These are phyloP conservation scores for Phanerodontia chrysosporium DNA, from an alignment of 768 basidiomycete genomes.

Conservation along the genomic window DNA sequence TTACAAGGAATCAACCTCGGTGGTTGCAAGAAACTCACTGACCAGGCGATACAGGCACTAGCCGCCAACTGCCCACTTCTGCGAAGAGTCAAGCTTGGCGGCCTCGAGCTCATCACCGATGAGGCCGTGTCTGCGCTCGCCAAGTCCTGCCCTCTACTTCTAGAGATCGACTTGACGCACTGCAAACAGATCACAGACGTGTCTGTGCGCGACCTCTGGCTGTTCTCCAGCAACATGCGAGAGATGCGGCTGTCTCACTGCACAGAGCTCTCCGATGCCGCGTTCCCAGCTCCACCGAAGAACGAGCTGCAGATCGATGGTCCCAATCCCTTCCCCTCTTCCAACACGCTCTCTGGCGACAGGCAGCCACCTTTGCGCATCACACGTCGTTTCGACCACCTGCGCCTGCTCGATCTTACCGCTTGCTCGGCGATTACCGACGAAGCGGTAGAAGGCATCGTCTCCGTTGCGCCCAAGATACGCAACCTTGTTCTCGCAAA, in stretches of 20 bases:
- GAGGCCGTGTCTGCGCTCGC: conserved; percentile 71
- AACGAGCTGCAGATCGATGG: conserved; percentile 38
- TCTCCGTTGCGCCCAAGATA: conserved; percentile 43
- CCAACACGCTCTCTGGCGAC: conserved; percentile 27
- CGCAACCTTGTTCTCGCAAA: conserved; percentile 52
- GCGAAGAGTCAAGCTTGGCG: conserved; percentile 85
- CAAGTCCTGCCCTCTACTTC: conserved; percentile 73
- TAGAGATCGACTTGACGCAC: conserved; percentile 91
- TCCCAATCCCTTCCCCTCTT: conserved; percentile 31
- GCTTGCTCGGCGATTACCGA: conserved; percentile 77
- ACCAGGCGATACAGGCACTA: conserved; percentile 71
- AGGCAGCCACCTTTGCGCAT: conserved; percentile 66
- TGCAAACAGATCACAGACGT: conserved; percentile 76
- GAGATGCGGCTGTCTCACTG: conserved; percentile 88
- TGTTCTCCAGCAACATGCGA: conserved; percentile 74
- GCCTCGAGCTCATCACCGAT: conserved; percentile 74
- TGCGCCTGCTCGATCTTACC: conserved; percentile 92
- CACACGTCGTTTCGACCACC: conserved; percentile 66
- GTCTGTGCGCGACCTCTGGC: conserved; percentile 81
- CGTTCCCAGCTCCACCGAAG: conserved; percentile 72
- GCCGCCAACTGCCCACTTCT: conserved; percentile 73
- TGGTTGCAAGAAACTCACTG: conserved; percentile 77
- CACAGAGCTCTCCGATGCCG: conserved; percentile 71
- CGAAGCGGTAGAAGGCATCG: conserved; percentile 71
- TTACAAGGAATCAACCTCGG: conserved; percentile 91